These are phyloP conservation scores for Tephrocybe sp. DNA, from an alignment of 768 basidiomycete genomes.

Conservation along the genomic window DNA sequence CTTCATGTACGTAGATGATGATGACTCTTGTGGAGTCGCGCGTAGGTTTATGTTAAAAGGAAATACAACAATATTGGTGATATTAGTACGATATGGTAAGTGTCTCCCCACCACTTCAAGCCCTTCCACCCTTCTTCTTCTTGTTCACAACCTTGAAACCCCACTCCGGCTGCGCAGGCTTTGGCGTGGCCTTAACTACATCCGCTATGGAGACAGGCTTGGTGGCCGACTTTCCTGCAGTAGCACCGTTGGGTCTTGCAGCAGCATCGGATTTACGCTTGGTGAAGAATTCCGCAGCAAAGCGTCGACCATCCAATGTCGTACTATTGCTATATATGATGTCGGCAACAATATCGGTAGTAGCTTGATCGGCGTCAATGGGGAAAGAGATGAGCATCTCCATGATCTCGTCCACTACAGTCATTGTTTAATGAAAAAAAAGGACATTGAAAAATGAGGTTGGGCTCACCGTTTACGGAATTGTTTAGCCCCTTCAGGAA, in stretches of 20 bases:
- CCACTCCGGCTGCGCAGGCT: constrained; percentile 75
- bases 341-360: constrained; percentile 91
- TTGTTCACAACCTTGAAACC: constrained; percentile 93
- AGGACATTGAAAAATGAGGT: neutral
- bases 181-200: constrained; percentile 87
- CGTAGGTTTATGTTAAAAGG: neutral
- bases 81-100: constrained; percentile 12
- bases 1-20: no score
- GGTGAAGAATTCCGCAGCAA: constrained; percentile 87
- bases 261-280: constrained; percentile 83
- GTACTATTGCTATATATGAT: constrained; percentile 93
- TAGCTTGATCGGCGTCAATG: constrained; percentile 79
- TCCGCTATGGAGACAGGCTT: constrained; percentile 79
- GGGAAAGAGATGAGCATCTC: constrained; percentile 95
- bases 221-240: constrained; percentile 32
- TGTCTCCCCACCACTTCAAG: constrained; percentile 29
- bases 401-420: constrained; percentile 90
- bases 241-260: constrained; percentile 39
- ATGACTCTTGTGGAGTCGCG: no score
- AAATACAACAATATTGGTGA: constrained; percentile 10
- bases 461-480: constrained; percentile 59
- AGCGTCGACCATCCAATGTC: constrained; percentile 91
- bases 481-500: constrained; percentile 77
- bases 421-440: neutral
- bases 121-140: constrained; percentile 81